Base-by-base conservation (phyloP, 768 basidiomycete genomes). In the Boletus insuetus region DNA sequence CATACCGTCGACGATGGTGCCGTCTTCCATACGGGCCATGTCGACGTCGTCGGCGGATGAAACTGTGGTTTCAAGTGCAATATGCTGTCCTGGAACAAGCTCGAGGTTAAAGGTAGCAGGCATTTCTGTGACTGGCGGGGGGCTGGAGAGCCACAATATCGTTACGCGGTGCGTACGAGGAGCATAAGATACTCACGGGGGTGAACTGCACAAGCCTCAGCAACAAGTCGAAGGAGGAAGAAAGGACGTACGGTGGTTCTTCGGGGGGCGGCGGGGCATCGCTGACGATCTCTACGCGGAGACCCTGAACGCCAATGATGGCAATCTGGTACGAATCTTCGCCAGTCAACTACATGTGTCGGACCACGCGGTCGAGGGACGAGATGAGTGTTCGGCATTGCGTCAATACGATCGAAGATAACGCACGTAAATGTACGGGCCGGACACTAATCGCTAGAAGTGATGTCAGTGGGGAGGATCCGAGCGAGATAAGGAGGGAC, bases 301-400 rank as follows among this genome's bases (percentile, higher is more conserved):
- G 78, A 50, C 89, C 90, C 67, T 88, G 86, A 12, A 90, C 84
- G 51, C 87, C 86, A 79, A 87, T 85, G 53, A 82, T 82, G n/a
- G 91, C 90, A 58, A 94, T 92, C 75, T 92, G 89, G 69, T 85
- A 94, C 8, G 91, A 92, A 64, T 92, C 91, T 67, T 94, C 90
- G 49, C 86, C 81, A 14, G 87, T 89, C 54, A 93, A 75, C 90
- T 92, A 59, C 13, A 55, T 58, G 49, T 17, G 38, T 61, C 58
- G 58, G 57, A 41, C 44, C 64, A 64, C 62, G 64, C 62, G 64
- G 52, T 40, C 60, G 46, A 59, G 49, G 57, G 34, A 49, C 31
- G 54, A 55, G 29, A 55, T 59, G 50, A 61, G 48, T 35, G 35
- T 31, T 46, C 24, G 11, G 31, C 41, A 49, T 53, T 60, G 57